Evolutionary conservation across 345 rosid species (phyloP).

Genomic region (Salix dunnii): DNA sequence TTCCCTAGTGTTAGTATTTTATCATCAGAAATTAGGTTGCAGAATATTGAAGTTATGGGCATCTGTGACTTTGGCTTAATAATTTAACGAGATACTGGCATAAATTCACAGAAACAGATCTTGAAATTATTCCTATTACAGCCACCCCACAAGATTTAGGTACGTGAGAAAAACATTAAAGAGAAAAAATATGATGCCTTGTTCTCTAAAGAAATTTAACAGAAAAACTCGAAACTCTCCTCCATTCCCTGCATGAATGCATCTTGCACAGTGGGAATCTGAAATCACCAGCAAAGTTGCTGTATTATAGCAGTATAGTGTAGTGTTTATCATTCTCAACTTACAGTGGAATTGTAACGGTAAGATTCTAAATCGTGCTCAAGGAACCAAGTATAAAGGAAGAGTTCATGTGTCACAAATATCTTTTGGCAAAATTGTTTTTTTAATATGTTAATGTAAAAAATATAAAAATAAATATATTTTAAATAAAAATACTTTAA

Average conservation of each 20-base stretch:
- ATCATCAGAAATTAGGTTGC: not conserved
- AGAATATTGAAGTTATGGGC: conserved; percentile 21
- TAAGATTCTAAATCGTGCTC: conserved; percentile 23
- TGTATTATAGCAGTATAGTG: not conserved
- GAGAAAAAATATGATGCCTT: not conserved
- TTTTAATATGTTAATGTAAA: no score
- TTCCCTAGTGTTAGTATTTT: not conserved
- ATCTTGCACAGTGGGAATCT: conserved; percentile 11
- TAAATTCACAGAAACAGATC: conserved; percentile 24
- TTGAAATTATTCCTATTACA: conserved; percentile 17
- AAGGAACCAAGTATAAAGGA: not conserved
- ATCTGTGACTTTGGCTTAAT: conserved; percentile 18
- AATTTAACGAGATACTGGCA: conserved; percentile 22
- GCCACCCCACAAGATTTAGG: conserved; percentile 1
- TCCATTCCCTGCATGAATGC: not conserved
- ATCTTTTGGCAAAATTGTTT: no score
- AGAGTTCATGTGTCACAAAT: no score
- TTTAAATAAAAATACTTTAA: no score
- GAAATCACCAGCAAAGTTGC: conserved; percentile 17
- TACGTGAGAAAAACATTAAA: not conserved
- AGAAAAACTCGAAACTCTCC: not conserved
- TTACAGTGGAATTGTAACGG: conserved; percentile 20
- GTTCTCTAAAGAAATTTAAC: not conserved
- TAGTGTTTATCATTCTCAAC: not conserved
- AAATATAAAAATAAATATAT: no score